Base-by-base conservation (phyloP, 176 grass and related monocot species). In the Rhynchospora tenuis region DNA sequence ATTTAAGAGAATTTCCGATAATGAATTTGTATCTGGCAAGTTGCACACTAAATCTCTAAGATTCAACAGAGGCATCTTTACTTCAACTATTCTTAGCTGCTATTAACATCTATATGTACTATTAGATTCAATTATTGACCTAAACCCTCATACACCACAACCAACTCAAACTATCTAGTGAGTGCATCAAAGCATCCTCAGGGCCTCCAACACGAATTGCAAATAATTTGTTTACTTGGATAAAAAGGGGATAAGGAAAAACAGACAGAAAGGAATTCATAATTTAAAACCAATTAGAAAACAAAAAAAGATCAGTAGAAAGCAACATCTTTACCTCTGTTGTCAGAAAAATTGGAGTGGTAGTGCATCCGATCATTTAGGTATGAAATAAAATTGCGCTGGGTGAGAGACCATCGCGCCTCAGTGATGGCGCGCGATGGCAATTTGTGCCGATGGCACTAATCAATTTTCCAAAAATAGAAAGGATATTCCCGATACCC, bases 341-440 rank as follows among this genome's bases (percentile, higher is more conserved):
- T 93, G 80, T 99, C 91, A 11, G 74, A 88, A 73, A 93, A 99
- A 88, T 95, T 99, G 79, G 96, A 99, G 88, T 99, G 96, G 48
- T 99, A 99, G 85, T 99, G 96, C 96, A 95, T 93, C 85, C 96
- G 73, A 81, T 92, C n/a, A n/a, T n/a, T n/a, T n/a, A n/a, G n/a
- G n/a, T n/a, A n/a, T n/a, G n/a, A n/a, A n/a, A n/a, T n/a, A n/a
- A n/a, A n/a, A n/a, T n/a, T n/a, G n/a, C n/a, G n/a, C n/a, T n/a
- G n/a, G n/a, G n/a, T n/a, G n/a, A n/a, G n/a, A n/a, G n/a, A n/a
- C n/a, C n/a, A n/a, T n/a, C n/a, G n/a, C n/a, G n/a, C n/a, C n/a
- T n/a, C n/a, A n/a, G n/a, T n/a, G n/a, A n/a, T n/a, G n/a, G n/a
- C n/a, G n/a, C n/a, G n/a, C n/a, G n/a, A n/a, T n/a, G n/a, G n/a